Evolutionary conservation across 768 basidiomycete species (phyloP), one percentile per base, ranked within the genome.

Genomic region (Serendipita vermifera): DNA sequence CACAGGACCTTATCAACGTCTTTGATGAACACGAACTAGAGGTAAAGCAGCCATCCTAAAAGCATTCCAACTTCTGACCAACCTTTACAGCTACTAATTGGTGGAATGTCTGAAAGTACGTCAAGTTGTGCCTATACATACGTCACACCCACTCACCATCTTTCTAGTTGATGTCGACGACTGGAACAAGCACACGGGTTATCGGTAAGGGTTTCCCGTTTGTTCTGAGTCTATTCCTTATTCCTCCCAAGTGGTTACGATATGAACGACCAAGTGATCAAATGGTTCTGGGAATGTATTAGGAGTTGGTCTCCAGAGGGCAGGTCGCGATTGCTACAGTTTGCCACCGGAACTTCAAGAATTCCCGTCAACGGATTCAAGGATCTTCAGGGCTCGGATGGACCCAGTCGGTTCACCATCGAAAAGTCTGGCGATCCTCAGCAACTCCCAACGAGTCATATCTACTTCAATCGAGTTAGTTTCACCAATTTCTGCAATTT

Each of bases 221-320:
- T 26, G 22, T 26, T 29, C 6, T 29, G 6, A 51, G n/a, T 29
- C 31, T 3, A 51, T 22, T 9, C 9, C 39, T 41, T 7, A n/a
- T 55, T 11, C 15, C 24, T 40, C 33, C n/a, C n/a, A n/a, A 55
- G 33, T 54, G 83, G 85, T 3, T 89, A 87, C 65, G 81, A 85
- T 64, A 86, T 85, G 72, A 83, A 80, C 3, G 87, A 89, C 64
- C 82, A 87, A 65, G 84, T 87, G 58, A 88, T 93, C 60, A 85
- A 88, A 64, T 93, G 91, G 91, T 94, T 94, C 75, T 93, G 91
- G 91, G 82, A 91, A 67, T 87, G 84, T 63, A 79, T 94, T 55
- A 82, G 85, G 33, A 81, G 83, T 32, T 94, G 91, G 91, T 86
- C 91, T 6, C 75, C 86, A 0, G 91, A 94, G 67, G 78, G 86